Conservation (phyloP, 73 alveolate genomes). For the Diophrys appendiculata region DNA sequence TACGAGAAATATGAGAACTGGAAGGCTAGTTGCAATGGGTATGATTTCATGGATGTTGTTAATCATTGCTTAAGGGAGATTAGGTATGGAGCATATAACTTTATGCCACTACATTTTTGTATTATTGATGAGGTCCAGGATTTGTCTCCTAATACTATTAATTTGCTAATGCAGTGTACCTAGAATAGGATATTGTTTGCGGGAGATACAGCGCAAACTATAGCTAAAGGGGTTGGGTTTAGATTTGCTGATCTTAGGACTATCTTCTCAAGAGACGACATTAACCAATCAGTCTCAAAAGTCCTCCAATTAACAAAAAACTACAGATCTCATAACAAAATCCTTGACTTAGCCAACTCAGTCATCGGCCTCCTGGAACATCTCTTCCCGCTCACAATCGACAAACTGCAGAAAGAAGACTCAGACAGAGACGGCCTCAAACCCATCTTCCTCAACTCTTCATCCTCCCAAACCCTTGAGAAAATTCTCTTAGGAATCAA, state of each 20-base stretch:
- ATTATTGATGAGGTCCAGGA: constrained; percentile 87
- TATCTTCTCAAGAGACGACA: constrained; percentile 30
- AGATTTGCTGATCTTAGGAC: constrained; percentile 67
- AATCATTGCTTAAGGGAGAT: constrained; percentile 37
- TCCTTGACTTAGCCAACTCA: constrained; percentile 78
- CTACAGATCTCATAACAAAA: constrained; percentile 53
- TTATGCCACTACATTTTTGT: constrained; percentile 47
- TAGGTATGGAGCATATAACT: background rate
- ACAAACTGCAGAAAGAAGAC: constrained; percentile 73
- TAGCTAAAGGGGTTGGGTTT: constrained; percentile 85
- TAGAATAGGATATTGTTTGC: constrained; percentile 57
- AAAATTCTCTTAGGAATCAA: constrained; percentile 20
- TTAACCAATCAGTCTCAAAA: constrained; percentile 32
- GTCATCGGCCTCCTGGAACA: constrained; percentile 67
- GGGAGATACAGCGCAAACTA: constrained; percentile 89
- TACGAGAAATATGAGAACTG: constrained; percentile 72
- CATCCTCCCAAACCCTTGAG: constrained; percentile 13
- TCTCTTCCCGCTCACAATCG: constrained; percentile 83
- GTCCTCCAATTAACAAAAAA: constrained; percentile 60
- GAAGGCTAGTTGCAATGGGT: constrained; percentile 60
- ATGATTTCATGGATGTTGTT: constrained; percentile 79
- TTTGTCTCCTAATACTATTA: constrained; percentile 60
- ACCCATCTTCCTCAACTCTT: constrained; percentile 66
- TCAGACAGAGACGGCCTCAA: constrained; percentile 71
- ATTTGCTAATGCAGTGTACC: constrained; percentile 46